A percentile compares a stretch with the other conserved stretches of the same genome.
Conservation (phyloP, 1,284 basidiomycete species). For the Coriolopsis trogii region DNA sequence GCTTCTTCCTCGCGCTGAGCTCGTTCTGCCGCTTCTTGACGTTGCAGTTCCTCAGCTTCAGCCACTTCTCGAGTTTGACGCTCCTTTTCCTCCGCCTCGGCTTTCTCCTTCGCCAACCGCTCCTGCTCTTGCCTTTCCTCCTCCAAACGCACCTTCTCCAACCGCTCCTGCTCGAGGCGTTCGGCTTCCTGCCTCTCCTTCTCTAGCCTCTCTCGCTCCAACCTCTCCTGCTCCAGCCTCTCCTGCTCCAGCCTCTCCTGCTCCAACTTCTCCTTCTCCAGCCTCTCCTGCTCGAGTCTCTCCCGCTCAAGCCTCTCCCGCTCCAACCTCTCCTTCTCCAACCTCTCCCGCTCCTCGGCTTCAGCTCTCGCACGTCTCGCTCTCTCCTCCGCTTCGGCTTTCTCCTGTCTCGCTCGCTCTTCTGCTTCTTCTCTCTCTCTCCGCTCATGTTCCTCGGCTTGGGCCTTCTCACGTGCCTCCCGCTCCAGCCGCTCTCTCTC, state of each 20-base stretch:
- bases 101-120: conserved; percentile 28
- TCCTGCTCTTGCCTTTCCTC: conserved; percentile 32
- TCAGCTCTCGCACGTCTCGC: conserved; percentile 37
- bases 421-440: conserved; percentile 25
- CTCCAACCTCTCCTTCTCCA: conserved; percentile 25
- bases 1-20: conserved; percentile 24
- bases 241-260: conserved; percentile 25
- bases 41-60: conserved; percentile 35
- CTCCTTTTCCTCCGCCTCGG: conserved; percentile 26
- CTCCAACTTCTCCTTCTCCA: conserved; percentile 20
- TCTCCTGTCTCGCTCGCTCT: background rate
- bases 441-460: conserved; percentile 21
- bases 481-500: conserved; percentile 25
- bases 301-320: conserved; percentile 27
- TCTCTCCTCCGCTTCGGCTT: conserved; percentile 25
- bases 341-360: conserved; percentile 11
- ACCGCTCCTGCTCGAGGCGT: conserved; percentile 31
- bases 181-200: conserved; percentile 31
- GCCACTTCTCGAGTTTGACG: conserved; percentile 45
- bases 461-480: conserved; percentile 27
- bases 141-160: conserved; percentile 30
- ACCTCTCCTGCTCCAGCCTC: conserved; percentile 17
- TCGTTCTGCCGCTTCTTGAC: conserved; percentile 17
- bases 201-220: conserved; percentile 32
- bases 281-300: conserved; percentile 14